Base-by-base conservation (phyloP, 225 moss, liverwort and hornwort species). In the Asterella californica region DNA sequence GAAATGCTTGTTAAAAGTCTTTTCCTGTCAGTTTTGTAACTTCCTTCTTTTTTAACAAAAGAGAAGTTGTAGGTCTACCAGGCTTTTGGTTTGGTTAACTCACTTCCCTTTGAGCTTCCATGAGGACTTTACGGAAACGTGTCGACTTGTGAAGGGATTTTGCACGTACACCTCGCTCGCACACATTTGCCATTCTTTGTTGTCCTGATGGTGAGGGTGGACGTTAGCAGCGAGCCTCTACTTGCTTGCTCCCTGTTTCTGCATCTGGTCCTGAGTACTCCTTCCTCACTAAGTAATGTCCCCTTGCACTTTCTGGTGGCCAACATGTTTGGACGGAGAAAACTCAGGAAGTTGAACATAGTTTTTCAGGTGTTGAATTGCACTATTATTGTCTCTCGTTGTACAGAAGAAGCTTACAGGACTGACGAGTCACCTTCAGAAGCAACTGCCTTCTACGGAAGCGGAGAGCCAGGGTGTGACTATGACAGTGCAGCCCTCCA, bases 381-480 rank as follows among this genome's bases (percentile, higher is more conserved):
- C 15, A 27, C 49, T 62, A 4, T 5, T 53, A 32, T 36, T 21
- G 7, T 59, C 9, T 76, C 15, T 49, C 50, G 1, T 61, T 55
- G 12, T 27, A 42, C 83, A 86, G 81, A 78, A 78, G 69, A 78
- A 73, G 15, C 59, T 86, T 5, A 78, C 78, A 55, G 83, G 62
- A 64, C 75, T 79, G 50, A 22, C 68, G 42, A 75, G 53, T 71
- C 78, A 59, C 52, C 45, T 86, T 33, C 83, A 81, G 29, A 78
- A 76, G 30, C 42, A 86, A 68, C 49, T 83, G 78, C 83, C 78
- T 2, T 15, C 62, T 36, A 46, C 36, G 33, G 78, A 75, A 61
- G 46, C 27, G 57, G 81, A 75, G 22, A 72, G 10, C 25, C 19
- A 49, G 11, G 54, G 27, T 27, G 52, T 18, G 18, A 37, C 45